Evolutionary conservation across 2,329 filamentous ascomycete species (phyloP), one percentile per base, ranked within the genome.

Genomic region (Hymenoscyphus fraxineus): DNA sequence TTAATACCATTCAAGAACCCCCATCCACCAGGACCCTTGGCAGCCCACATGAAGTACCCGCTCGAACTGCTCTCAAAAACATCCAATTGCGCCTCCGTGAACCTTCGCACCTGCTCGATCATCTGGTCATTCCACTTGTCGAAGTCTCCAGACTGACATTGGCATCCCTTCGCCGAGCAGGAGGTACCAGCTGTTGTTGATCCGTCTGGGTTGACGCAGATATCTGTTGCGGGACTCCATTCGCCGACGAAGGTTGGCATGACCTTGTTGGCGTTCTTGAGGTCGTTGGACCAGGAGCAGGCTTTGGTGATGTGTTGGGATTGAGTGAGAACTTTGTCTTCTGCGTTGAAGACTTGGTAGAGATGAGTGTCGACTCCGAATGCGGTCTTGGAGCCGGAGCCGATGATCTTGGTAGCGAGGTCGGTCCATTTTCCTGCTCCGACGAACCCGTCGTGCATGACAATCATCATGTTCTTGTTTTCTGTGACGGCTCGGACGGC

Each of bases 1-100:
- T 74, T 62, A 40, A 78, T 70, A 4, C 76, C 69, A 63, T 77
- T 75, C 40, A 74, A 67, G 67, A 79, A 73, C 0, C 75, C 75
- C 78, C 78, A 80, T 3, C 72, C 75, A 1, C 69, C 70, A 44
- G 76, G 75, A 1, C 73, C 77, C 41, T 77, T 77, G 58, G 76
- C 78, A 40, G 70, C 71, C 78, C 78, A 80, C 41, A 79, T 67
- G 66, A 79, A 79, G 70, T 77, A 80, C 0, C 78, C 78, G 16
- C 70, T 69, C 2, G 72, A 68, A 16, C 70, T 72, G 7, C 69
- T 59, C 67, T 80, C 77, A 66, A 78, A 80, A 4, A 74, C 73
- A 61, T 79, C 73, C 39, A 80, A 64, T 65, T 80, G 73, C 16
- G 78, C 78, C 69, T 80, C 78, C 15, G 79, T 70, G 66, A 73